Evolutionary conservation across 257 asterid genomes (phyloP).

Genomic region (Primulina huaijiensis): DNA sequence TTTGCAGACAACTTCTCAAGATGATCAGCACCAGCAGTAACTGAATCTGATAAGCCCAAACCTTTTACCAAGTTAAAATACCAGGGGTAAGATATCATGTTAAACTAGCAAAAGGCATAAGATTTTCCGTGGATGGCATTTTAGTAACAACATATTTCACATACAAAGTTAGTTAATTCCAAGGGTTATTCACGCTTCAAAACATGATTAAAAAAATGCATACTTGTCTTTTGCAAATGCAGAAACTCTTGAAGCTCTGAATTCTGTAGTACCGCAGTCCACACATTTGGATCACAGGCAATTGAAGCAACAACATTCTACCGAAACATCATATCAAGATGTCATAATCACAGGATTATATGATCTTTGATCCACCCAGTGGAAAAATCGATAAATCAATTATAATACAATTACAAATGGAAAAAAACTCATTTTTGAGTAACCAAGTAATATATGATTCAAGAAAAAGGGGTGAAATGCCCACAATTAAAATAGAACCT

Average conservation of each 20-base stretch:
- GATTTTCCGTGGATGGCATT: background rate
- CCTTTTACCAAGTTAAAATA: slow-evolving; percentile 11
- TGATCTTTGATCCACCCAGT: background rate
- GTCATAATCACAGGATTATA: background rate
- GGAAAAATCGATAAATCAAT: background rate
- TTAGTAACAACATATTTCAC: background rate
- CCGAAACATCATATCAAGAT: slow-evolving; percentile 19
- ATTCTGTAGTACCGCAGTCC: slow-evolving; percentile 67
- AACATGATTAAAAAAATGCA: slow-evolving; percentile 6
- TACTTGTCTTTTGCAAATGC: slow-evolving; percentile 43
- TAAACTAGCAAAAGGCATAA: background rate
- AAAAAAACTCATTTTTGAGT: background rate
- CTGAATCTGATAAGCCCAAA: slow-evolving; percentile 1
- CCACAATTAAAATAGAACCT: background rate
- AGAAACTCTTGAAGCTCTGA: slow-evolving; percentile 58
- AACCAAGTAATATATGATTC: background rate
- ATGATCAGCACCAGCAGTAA: slow-evolving; percentile 28
- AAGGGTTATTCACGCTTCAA: background rate
- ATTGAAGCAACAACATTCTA: slow-evolving; percentile 84
- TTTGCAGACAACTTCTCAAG: slow-evolving; percentile 23
- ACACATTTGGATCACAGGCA: slow-evolving; percentile 74
- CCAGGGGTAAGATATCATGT: background rate
- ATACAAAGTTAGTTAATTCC: background rate
- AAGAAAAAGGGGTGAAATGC: background rate
- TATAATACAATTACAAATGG: too few relatives aligned